These are phyloP conservation scores for Hypoxylon rickii DNA, from an alignment of 495 filamentous ascomycete genomes.

Conservation along the genomic window DNA sequence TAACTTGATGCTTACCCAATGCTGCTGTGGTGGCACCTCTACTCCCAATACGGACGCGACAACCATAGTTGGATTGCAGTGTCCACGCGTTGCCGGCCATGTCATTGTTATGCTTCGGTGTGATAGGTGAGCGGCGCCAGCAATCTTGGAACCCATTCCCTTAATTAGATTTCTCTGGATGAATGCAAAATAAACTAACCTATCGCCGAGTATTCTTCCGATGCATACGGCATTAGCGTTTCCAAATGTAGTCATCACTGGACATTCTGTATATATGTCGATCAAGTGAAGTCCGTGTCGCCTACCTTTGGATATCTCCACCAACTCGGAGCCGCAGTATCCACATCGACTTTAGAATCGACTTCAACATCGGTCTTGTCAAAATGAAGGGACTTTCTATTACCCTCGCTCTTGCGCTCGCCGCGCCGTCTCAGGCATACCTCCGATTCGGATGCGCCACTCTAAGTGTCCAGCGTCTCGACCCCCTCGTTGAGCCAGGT, in stretches of 20 bases:
- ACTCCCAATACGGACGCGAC: background rate
- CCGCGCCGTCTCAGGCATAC: constrained; percentile 37
- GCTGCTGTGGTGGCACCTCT: constrained; percentile 2
- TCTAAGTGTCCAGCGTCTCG: constrained; percentile 45
- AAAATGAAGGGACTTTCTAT: constrained; percentile 43
- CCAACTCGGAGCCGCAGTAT: constrained; percentile 8
- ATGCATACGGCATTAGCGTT: constrained; percentile 28
- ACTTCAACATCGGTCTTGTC: constrained; percentile 17
- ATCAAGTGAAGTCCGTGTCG: constrained; percentile 1
- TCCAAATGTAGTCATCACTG: background rate
- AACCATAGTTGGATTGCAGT: background rate
- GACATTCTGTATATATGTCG: constrained; percentile 26
- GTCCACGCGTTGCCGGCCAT: background rate
- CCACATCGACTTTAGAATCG: constrained; percentile 7
- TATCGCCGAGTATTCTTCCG: constrained; percentile 20
- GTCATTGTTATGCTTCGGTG: constrained; percentile 8
- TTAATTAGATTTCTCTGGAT: constrained; percentile 28
- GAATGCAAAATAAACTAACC: constrained; percentile 29
- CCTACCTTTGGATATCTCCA: constrained; percentile 5
- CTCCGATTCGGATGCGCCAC: constrained; percentile 46
- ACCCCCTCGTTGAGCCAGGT: constrained; percentile 42
- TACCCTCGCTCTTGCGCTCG: constrained; percentile 36
- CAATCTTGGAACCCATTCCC: constrained; percentile 13
- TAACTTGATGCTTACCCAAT: constrained; percentile 11
- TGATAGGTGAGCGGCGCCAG: constrained; percentile 11